phyloP scores from a whole-genome alignment of 495 filamentous ascomycete species.

The Clavariopsis aquatica region DNA sequence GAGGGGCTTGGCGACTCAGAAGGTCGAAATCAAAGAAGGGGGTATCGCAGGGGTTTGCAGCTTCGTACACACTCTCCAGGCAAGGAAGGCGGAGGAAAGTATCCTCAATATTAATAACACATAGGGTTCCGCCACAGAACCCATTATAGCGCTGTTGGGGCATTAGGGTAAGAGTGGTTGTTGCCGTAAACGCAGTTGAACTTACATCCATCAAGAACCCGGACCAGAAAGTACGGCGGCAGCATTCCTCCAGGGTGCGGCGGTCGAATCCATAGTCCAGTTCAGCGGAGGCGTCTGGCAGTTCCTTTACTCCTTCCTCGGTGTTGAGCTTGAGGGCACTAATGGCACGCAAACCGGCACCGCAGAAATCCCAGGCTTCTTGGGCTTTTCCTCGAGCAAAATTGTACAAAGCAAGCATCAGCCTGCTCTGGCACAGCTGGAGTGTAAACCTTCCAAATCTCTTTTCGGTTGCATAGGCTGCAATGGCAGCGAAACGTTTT shows the following conservation, averaged over 20 bases:
- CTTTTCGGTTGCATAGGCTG: constrained; percentile 59
- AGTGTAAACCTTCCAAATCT: constrained; percentile 55
- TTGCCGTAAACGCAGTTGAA: constrained; percentile 26
- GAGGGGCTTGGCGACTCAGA: constrained; percentile 35
- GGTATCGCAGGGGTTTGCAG: constrained; percentile 48
- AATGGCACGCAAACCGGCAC: constrained; percentile 60
- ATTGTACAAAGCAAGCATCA: constrained; percentile 66
- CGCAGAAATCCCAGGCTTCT: constrained; percentile 62
- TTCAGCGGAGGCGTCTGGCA: constrained; percentile 40
- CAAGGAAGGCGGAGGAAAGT: constrained; percentile 65
- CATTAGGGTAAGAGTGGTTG: constrained; percentile 33
- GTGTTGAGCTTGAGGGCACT: constrained; percentile 60
- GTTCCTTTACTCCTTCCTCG: constrained; percentile 56
- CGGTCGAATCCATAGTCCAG: constrained; percentile 61
- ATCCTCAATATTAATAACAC: constrained; percentile 54
- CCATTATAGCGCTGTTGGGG: constrained; percentile 56
- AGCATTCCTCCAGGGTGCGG: constrained; percentile 62
- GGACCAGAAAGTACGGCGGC: constrained; percentile 68
- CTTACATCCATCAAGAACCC: constrained; percentile 63
- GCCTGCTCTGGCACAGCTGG: constrained; percentile 62
- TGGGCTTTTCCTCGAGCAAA: constrained; percentile 57
- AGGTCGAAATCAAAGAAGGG: constrained; percentile 59
- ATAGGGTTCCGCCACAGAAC: constrained; percentile 54
- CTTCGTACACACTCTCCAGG: constrained; percentile 59
- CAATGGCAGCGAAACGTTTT: constrained; percentile 57